phyloP scores from a whole-genome alignment of 2,329 filamentous ascomycete genomes.

The Aspergillus thermomutatus region DNA sequence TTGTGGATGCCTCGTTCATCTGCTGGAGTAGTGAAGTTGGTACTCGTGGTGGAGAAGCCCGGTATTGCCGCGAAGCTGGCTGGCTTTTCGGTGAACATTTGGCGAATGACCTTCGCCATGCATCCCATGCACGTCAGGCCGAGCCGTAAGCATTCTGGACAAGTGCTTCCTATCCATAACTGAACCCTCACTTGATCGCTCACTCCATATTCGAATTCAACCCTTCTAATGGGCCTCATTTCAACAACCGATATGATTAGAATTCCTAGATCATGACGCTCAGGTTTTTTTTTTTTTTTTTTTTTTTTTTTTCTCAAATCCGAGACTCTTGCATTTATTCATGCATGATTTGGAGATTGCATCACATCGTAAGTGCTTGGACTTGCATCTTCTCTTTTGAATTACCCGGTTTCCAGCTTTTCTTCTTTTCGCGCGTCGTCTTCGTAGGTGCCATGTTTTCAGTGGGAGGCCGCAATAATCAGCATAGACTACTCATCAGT shows the following conservation, averaged over 20 bases:
- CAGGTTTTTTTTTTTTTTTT: neutral
- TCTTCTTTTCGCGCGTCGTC: neutral
- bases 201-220: neutral
- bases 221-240: neutral
- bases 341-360: neutral
- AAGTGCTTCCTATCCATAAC: neutral
- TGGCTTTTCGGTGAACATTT: slow-evolving; percentile 71
- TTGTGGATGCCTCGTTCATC: slow-evolving; percentile 82
- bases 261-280: neutral
- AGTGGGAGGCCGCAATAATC: neutral
- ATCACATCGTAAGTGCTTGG: neutral
- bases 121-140: neutral
- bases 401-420: neutral
- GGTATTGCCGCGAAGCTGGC: slow-evolving; percentile 89
- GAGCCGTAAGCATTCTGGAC: slow-evolving; percentile 4
- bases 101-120: neutral
- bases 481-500: neutral
- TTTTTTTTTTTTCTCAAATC: no score
- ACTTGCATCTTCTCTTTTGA: neutral
- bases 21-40: slow-evolving; percentile 90
- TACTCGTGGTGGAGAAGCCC: slow-evolving; percentile 58
- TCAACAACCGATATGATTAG: neutral
- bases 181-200: neutral
- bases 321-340: neutral
- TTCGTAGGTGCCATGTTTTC: neutral